Base-by-base conservation (phyloP, 1,284 basidiomycete genomes). In the Sporisorium sorghi region DNA sequence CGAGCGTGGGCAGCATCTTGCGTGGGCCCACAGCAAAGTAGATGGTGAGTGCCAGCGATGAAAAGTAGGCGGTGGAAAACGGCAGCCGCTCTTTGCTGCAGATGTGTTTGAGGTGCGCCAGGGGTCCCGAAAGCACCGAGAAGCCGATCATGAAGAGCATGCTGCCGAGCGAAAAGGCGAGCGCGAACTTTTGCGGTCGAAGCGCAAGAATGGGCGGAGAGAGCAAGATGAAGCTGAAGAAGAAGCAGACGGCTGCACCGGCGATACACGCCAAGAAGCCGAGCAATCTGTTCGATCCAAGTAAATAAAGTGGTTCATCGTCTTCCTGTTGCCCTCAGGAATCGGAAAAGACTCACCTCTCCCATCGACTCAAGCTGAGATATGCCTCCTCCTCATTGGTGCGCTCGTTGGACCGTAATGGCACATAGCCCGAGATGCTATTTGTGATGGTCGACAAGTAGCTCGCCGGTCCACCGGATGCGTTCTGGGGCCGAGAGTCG, bases 311-410 rank as follows among this genome's bases (percentile, higher is more conserved):
- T 28, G 14, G 8, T 26, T 23, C 35, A 39, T 51, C 9, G 35
- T 8, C 15, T 2, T 42, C 2, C 15, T 17, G 24, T 39, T 14
- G n/a, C n/a, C n/a, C n/a, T n/a, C n/a, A n/a, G n/a, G n/a, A n/a
- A n/a, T n/a, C n/a, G n/a, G n/a, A n/a, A n/a, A n/a, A 10, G 6
- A 72, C 79, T 49, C 46, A 80, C 80, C 83, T 61, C 48, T 84
- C 83, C 83, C 83, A 84, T 37, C 79, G 71, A 50, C 77, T 80
- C 42, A 84, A 64, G 47, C 76, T 79, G n/a, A 84, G 65, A 87
- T 92, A 97, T 2, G 96, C 96, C 83, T 98, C 94, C 80, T 99
- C 96, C 85, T 99, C 96, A 83, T 94, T 94, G 35, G 91, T 91
- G 42, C 90, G 87, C 71, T 94, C 93, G 73, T 85, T 89, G 5